Evolutionary conservation across 208 protist genomes (phyloP).

Genomic region (Kentomonas sorsogonicus): DNA sequence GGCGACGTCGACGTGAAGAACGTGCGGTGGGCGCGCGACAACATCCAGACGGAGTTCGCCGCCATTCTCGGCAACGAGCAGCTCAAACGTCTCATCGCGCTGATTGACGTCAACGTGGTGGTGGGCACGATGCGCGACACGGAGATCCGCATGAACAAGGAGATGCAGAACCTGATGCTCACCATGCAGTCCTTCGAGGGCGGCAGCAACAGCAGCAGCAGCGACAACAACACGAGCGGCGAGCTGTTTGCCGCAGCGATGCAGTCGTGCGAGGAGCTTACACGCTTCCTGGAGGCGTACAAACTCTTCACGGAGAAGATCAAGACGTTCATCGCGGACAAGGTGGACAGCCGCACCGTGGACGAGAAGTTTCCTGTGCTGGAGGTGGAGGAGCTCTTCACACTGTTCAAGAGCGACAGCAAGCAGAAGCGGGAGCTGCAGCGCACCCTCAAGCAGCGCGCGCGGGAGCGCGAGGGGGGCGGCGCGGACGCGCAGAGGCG

Average conservation of each 20-base stretch:
- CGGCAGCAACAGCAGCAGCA: too few relatives aligned
- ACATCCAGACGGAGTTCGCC: conserved; percentile 61
- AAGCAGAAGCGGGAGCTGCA: conserved; percentile 15
- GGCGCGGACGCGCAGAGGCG: conserved; percentile 10
- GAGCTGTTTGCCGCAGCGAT: too few relatives aligned
- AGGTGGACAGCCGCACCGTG: conserved; percentile 39
- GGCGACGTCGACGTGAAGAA: conserved; percentile 60
- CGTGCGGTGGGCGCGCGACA: conserved; percentile 49
- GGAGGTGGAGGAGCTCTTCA: conserved; percentile 37
- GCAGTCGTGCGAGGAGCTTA: too few relatives aligned
- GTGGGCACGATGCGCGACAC: conserved; percentile 47
- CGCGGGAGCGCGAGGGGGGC: conserved; percentile 2
- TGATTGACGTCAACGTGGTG: conserved; percentile 64
- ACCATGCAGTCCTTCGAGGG: too few relatives aligned
- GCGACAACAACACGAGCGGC: too few relatives aligned
- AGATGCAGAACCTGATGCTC: too few relatives aligned
- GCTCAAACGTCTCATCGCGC: conserved; percentile 49
- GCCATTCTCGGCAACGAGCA: conserved; percentile 40
- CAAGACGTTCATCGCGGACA: conserved; percentile 35
- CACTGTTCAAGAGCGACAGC: conserved; percentile 25
- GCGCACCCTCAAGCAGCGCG: neutral
- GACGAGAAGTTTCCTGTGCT: conserved; percentile 27
- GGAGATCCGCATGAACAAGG: too few relatives aligned
- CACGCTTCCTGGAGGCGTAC: conserved; percentile 27
- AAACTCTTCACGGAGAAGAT: conserved; percentile 26